Evolutionary conservation across 768 basidiomycete genomes (phyloP), one percentile per base, ranked within the genome.

Genomic region (Phanerochaete carnosa): DNA sequence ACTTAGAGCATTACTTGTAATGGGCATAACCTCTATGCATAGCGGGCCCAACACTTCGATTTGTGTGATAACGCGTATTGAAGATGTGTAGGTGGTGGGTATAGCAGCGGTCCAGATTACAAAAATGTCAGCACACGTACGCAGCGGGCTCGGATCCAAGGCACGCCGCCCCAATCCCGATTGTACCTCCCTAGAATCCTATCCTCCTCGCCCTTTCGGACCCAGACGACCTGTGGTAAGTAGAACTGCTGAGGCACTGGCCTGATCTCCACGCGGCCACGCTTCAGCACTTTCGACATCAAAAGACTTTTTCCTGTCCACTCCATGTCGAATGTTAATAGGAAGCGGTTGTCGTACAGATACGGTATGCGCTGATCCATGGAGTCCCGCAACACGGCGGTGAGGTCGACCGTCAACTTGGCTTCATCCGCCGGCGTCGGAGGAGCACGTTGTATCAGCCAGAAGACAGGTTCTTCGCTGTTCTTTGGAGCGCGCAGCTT

Each of bases 271-370:
- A 83, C 67, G 7, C 65, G 60, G 0, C 65, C 70, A 11, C 59
- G 35, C 6, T 63, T 61, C 15, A 55, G 33, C 35, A 39, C 26
- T 9, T 55, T 37, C 33, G 35, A 11, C 37, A 37, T 5, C 23
- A 22, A 30, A 25, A 26, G 9, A 23, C 25, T 19, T 19, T 49
- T 19, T 15, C 28, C 47, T 5, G 47, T 25, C 28, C 28, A 29
- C 47, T 49, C 25, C 45, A 65, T 73, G 33, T 81, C 61, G 64
- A 90, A 76, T 22, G 65, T 67, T 45, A 92, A 53, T 2, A 83
- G 65, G 70, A 89, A 92, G 6, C 90, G 85, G 64, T 78, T 77
- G 69, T 92, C 90, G 67, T 83, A 90, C 29, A 91, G 72, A 13
- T 86, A 52, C 25, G 80, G 49, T 57, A 57, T 45, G 43, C 25